Base-by-base conservation (phyloP, 2,329 filamentous ascomycete genomes). In the Curvularia sp. region DNA sequence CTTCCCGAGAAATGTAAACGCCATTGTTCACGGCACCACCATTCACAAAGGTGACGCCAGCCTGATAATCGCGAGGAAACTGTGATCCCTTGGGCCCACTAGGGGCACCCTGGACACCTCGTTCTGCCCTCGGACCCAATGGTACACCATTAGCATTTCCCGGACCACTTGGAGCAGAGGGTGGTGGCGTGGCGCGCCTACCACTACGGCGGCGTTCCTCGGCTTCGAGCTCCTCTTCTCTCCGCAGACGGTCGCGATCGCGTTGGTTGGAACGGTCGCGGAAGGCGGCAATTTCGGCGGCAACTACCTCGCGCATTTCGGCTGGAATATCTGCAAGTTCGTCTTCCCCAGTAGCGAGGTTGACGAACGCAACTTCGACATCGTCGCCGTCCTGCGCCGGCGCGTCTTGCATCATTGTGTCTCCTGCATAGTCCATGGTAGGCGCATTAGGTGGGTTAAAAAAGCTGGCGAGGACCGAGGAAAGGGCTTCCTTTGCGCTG, bases 261-360 rank as follows among this genome's bases (percentile, higher is more conserved):
- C 94, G 86, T 60, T 90, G 87, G 59, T 88, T 97, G 67, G 94
- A 97, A 19, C 94, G 86, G 66, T 99, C 95, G 64, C 95, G 86
- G 81, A 99, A 99, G 0, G 93, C 91, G 0, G 92, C 89, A 70
- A 99, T 99, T 75, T 99, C 96, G 56, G 89, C 89, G 0, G 95
- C 92, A 15, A 99, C 95, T 0, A 92, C 93, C 74, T 96, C 95
- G 23, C 95, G 89, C 92, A 97, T 96, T 74, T 98, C 95, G 0
- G 92, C 89, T 0, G 95, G 95, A 47, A 99, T 97, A 70, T 99
- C 95, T 19, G 93, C 89, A 43, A 99, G 83, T 72, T 99, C 95
- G 72, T 99, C 96, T 63, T 99, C 95, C 51, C 90, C 72, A 10
- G 75, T 69, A 15, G 69, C 86, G 30, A 97, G 84, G 3, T 93